Conservation (phyloP, 23 red algal genomes). For the Pyropia haitanensis region DNA sequence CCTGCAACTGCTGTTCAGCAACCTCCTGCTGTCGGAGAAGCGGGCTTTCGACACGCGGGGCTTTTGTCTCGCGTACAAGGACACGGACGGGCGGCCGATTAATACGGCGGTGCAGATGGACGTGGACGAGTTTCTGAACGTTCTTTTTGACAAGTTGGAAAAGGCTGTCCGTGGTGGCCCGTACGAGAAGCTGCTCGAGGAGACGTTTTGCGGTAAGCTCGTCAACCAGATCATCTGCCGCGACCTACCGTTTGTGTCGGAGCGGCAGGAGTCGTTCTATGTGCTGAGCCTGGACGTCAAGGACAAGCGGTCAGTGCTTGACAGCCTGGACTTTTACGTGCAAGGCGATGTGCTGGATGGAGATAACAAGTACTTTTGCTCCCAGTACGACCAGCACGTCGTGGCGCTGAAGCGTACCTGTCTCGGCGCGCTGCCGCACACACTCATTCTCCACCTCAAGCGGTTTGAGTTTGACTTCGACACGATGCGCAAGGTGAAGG, state of each 20-base stretch:
- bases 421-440: conserved; percentile 8
- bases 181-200: conserved; percentile 6
- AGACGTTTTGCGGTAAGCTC: conserved; percentile 16
- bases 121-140: conserved; percentile 10
- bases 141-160: conserved; percentile 13
- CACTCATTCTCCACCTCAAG: conserved; percentile 16
- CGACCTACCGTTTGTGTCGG: conserved; percentile 9
- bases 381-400: conserved; percentile 7
- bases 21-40: conserved; percentile 7
- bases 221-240: conserved; percentile 19
- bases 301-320: conserved; percentile 5
- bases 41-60: conserved; percentile 1
- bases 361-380: conserved; percentile 20
- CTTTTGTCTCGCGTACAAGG: conserved; percentile 3
- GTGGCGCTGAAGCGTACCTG: conserved; percentile 4
- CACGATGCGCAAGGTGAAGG: conserved; percentile 14
- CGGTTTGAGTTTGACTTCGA: conserved; percentile 25
- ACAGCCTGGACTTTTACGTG: conserved; percentile 11
- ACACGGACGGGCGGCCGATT: conserved; percentile 2
- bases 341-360: conserved; percentile 24
- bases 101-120: conserved; percentile 14
- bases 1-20: conserved; percentile 13
- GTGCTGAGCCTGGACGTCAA: conserved; percentile 16
- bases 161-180: conserved; percentile 4
- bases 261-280: conserved; percentile 14